A percentile compares a stretch with the other conserved stretches of the same genome.
Conservation (phyloP, 83 land plant genomes). For the Picea engelmannii region DNA sequence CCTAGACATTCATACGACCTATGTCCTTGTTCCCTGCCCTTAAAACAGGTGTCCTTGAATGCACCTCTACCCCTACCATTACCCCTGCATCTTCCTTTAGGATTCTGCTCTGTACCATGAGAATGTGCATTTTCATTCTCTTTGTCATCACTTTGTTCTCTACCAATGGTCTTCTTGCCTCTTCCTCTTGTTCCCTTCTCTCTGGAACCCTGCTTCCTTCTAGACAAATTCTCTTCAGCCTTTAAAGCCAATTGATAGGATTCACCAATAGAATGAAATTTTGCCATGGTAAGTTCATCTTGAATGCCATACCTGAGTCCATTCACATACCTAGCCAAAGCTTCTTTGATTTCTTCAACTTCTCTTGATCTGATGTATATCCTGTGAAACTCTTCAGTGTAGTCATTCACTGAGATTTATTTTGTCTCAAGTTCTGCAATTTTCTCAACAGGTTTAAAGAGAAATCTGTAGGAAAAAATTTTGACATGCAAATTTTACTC, state of each 20-base stretch:
- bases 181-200: not conserved
- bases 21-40: too few species aligned
- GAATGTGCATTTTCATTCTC: too few species aligned
- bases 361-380: not conserved
- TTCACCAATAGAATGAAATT: not conserved
- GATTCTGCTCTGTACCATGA: too few species aligned
- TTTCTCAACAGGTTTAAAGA: not conserved
- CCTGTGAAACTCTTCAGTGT: not conserved
- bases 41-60: not conserved
- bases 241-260: not conserved
- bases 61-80: too few species aligned
- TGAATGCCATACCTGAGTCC: not conserved
- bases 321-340: not conserved
- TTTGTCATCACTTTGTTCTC: not conserved
- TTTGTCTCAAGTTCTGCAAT: not conserved
- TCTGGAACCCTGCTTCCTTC: not conserved
- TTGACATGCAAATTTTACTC: too few species aligned
- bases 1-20: not conserved
- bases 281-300: not conserved
- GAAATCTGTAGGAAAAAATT: too few species aligned
- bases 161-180: not conserved
- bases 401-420: not conserved
- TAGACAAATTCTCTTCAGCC: not conserved
- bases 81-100: too few species aligned
- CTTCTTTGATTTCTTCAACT: not conserved